Base-by-base conservation (phyloP, 768 basidiomycete genomes). In the Leccinum uliginosum region DNA sequence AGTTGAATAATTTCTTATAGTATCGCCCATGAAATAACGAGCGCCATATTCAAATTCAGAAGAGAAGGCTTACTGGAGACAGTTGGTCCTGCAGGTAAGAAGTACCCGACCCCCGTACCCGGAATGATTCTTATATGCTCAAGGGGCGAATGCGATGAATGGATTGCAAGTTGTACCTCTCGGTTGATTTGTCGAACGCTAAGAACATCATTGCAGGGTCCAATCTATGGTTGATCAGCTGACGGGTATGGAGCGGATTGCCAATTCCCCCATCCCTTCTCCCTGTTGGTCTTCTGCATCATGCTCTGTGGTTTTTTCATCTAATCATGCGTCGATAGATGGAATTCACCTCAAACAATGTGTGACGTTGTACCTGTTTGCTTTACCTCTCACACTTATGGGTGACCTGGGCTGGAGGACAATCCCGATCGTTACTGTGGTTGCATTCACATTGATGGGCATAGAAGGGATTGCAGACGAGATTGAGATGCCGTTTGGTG, bases 391-490 rank as follows among this genome's bases (percentile, higher is more conserved):
- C 63, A 90, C 89, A 2, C 80, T 98, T 29, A 84, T 94, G 46
- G 81, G 84, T 54, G 87, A 93, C 47, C 77, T 95, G 63, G 86
- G 86, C 32, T 93, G 91, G 89, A 81, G 78, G 48, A 89, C 89
- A 67, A 78, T 96, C 10, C 90, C 89, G n/a, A 78, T 94, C 24
- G 85, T 92, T 19, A 93, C 91, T 21, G 83, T 89, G 14, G 87
- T 94, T 27, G 85, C 91, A 8, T 93, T 95, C 75, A 94, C 90
- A 1, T 81, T 97, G 52, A 93, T 94, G 83, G 93, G 93, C 17
- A 91, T 98, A 51, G 94, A 97, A 76, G 93, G 93, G 5, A 98
- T 97, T 61, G 94, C 95, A 0, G 88, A 95, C 58, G 86, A 93
- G 71, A 93, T 96, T 62, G 94, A 97, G 71, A 89, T 90, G 86